Conservation (phyloP, 169 alveolate genomes). For the Plasmodium falciparum region DNA sequence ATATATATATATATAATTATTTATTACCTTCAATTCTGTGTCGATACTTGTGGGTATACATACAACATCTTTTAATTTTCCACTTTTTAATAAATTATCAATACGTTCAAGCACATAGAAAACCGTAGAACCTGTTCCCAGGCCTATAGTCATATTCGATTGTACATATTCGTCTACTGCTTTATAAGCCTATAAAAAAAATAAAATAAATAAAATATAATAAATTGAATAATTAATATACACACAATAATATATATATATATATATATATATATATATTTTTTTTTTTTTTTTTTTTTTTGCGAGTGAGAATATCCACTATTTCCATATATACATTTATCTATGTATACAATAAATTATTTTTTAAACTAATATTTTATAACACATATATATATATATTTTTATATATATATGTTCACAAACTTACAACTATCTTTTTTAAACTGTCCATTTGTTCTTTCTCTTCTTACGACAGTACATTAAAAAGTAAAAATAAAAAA, state of each 20-base stretch:
- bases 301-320: too few relatives aligned
- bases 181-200: slow-evolving; percentile 79
- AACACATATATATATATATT: background rate
- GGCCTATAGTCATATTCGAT: slow-evolving; percentile 85
- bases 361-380: background rate
- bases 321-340: too few relatives aligned
- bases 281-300: too few relatives aligned
- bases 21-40: slow-evolving; percentile 81
- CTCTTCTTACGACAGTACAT: slow-evolving; percentile 6
- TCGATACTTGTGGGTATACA: slow-evolving; percentile 88
- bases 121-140: slow-evolving; percentile 91
- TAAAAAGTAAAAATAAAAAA: too few relatives aligned
- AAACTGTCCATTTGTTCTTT: slow-evolving; percentile 33
- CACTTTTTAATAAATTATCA: slow-evolving; percentile 79
- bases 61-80: slow-evolving; percentile 78
- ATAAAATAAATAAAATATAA: background rate
- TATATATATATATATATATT: background rate
- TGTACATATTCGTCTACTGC: slow-evolving; percentile 88
- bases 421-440: slow-evolving; percentile 56
- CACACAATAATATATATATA: background rate
- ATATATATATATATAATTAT: background rate
- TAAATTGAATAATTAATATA: background rate
- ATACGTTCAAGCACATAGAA: slow-evolving; percentile 86
- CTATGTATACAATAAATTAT: too few relatives aligned
- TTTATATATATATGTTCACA: background rate